These are phyloP conservation scores for Serendipita sp. DNA, from an alignment of 1,284 basidiomycete species.

Conservation along the genomic window DNA sequence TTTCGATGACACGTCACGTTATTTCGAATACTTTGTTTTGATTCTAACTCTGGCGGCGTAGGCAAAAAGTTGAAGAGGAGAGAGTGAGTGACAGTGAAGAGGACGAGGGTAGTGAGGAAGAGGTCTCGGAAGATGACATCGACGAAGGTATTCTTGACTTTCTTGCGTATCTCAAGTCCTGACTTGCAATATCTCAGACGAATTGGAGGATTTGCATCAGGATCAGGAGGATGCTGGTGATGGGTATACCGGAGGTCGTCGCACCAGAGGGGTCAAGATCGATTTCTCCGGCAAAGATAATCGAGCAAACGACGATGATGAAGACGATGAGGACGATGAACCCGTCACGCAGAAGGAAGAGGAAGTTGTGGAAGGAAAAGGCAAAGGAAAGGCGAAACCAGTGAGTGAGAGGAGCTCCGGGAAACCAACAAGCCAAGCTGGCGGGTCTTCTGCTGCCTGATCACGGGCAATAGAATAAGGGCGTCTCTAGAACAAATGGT, in stretches of 20 bases:
- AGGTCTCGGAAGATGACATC: background rate
- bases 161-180: background rate
- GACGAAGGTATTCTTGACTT: background rate
- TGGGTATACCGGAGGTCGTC: background rate
- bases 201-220: background rate
- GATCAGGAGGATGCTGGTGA: background rate
- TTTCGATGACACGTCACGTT: too few relatives aligned
- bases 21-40: too few relatives aligned
- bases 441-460: too few relatives aligned
- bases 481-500: too few relatives aligned
- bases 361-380: background rate
- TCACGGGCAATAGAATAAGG: too few relatives aligned
- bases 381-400: background rate
- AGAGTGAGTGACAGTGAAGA: slow-evolving; percentile 4
- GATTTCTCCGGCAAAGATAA: background rate
- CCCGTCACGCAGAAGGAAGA: background rate
- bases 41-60: background rate
- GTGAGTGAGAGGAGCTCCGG: background rate
- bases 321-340: background rate
- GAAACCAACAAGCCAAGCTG: background rate
- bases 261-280: background rate
- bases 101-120: background rate
- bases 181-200: background rate
- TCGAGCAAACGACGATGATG: background rate
- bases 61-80: background rate